Evolutionary conservation across 225 moss, liverwort and hornwort genomes (phyloP), one percentile per base, ranked within the genome.

Genomic region (Marchantia polymorpha): DNA sequence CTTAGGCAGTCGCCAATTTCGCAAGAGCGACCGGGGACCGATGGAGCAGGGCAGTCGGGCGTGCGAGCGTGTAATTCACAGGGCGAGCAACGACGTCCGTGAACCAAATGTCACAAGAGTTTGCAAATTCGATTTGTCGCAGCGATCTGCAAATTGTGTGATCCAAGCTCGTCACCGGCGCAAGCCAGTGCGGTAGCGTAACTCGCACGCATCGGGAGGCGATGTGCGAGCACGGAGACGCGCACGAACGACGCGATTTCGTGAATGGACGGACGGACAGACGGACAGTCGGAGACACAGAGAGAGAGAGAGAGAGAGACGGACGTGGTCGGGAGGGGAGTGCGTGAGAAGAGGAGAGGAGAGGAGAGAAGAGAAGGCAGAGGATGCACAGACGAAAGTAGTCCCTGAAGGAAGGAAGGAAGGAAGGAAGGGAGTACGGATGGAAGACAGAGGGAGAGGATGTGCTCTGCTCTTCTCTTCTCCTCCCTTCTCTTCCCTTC

Each of bases 381-480:
- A 68, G 68, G 7, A 7, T 11, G 69, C 46, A 15, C 39, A 23
- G 39, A 39, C 39, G 39, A 39, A 39, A 2, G 39, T 39, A 39
- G 39, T 2, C 39, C 39, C 39, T 5, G n/a, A n/a, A n/a, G n/a
- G n/a, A n/a, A n/a, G 69, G 46, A 19, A 46, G 15, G 47, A 69
- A 39, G 39, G 46, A 17, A 29, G 65, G 29, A 29, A 65, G 19
- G 8, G 26, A 9, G 25, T 11, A 7, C 17, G 59, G 22, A 68
- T 26, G 12, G 26, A 29, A 17, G 8, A 29, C 11, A 29, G 68
- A 68, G 68, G 26, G 22, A 29, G 69, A 70, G 39, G 22, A 23
- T 52, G 15, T 25, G 22, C 52, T 74, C 52, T 53, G 73, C 8
- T 19, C 59, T 75, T 29, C 58, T 59, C 75, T 75, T 75, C 75